Evolutionary conservation across 2,329 filamentous ascomycete genomes (phyloP).

Genomic region (Aspergillus cejpii): DNA sequence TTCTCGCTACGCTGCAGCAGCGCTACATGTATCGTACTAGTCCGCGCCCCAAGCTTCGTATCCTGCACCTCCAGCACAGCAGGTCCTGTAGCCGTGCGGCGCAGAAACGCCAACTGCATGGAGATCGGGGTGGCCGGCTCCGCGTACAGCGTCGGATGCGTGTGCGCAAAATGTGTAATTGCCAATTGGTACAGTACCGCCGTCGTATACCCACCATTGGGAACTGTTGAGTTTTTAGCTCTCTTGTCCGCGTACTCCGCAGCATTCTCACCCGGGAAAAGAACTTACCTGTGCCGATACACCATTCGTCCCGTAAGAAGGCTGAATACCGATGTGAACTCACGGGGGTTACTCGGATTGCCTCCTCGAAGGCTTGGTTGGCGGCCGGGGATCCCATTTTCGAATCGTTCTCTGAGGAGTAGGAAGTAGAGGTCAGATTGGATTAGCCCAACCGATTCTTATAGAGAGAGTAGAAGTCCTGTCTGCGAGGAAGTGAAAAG

Average conservation of each 20-base stretch:
- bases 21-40: conserved; percentile 57
- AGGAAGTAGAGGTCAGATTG: background rate
- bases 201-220: conserved; percentile 65
- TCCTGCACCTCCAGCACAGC: conserved; percentile 55
- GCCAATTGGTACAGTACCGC: conserved; percentile 56
- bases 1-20: conserved; percentile 40
- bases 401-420: too few relatives aligned
- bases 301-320: conserved; percentile 54
- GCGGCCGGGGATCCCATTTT: conserved; percentile 7
- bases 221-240: conserved; percentile 45
- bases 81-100: conserved; percentile 54
- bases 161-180: conserved; percentile 53
- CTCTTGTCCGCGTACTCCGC: background rate
- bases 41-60: conserved; percentile 58
- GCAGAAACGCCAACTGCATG: conserved; percentile 59
- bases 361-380: conserved; percentile 33
- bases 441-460: background rate
- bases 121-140: conserved; percentile 53
- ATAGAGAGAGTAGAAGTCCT: background rate
- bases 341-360: conserved; percentile 33
- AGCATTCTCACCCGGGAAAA: too few relatives aligned
- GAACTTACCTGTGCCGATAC: conserved; percentile 55
- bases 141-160: conserved; percentile 47
- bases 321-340: conserved; percentile 53
- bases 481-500: background rate